Evolutionary conservation across 495 filamentous ascomycete genomes (phyloP).

Genomic region (Penicillium salamii): DNA sequence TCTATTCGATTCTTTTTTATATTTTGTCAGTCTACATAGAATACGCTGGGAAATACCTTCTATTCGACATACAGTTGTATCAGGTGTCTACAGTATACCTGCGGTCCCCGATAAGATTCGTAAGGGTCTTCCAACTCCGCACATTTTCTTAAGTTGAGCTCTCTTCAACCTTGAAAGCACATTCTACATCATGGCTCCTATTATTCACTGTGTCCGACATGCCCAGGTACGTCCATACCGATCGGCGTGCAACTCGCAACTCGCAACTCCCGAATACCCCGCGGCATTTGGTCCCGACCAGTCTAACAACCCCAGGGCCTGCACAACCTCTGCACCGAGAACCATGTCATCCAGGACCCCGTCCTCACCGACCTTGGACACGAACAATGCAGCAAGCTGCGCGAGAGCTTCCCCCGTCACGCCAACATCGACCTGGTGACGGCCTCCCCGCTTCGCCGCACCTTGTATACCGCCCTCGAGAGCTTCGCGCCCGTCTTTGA

Average conservation of each 20-base stretch:
- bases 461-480: constrained; percentile 74
- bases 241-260: not conserved
- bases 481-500: constrained; percentile 59
- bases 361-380: constrained; percentile 73
- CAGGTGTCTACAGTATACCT: too few species aligned
- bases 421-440: constrained; percentile 66
- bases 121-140: too few species aligned
- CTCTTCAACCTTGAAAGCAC: not conserved
- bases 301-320: constrained; percentile 53
- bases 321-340: constrained; percentile 75
- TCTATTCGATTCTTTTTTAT: not conserved
- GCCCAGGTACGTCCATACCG: constrained; percentile 40
- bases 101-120: too few species aligned
- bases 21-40: too few species aligned
- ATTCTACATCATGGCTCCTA: constrained; percentile 42
- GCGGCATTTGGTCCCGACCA: constrained; percentile 1
- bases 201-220: constrained; percentile 53
- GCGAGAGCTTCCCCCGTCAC: constrained; percentile 60
- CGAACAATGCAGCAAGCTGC: constrained; percentile 67
- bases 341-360: constrained; percentile 74
- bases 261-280: not conserved
- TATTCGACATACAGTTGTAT: too few species aligned
- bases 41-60: too few species aligned
- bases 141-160: too few species aligned
- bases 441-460: constrained; percentile 80